Conservation (phyloP, 805 yeast species). For the Zygoascus tannicola region DNA sequence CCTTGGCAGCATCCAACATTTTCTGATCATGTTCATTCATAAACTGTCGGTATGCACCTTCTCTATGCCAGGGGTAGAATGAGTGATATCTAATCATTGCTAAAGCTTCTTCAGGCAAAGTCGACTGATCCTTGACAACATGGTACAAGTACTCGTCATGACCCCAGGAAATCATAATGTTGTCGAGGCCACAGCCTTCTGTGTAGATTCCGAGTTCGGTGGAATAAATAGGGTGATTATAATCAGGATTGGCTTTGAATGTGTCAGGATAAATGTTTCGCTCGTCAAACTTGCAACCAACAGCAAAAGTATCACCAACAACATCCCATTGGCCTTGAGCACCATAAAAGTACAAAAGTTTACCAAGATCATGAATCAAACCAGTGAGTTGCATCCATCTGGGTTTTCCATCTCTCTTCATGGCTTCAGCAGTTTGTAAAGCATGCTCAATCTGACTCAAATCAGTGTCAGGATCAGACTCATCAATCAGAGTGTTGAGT, state of each 20-base stretch:
- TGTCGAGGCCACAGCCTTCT: conserved; percentile 55
- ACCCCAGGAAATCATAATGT: conserved; percentile 70
- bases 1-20: conserved; percentile 54
- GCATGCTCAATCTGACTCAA: conserved; percentile 69
- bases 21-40: conserved; percentile 55
- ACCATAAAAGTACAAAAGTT: conserved; percentile 57
- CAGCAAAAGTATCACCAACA: conserved; percentile 71
- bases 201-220: conserved; percentile 60
- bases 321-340: conserved; percentile 76
- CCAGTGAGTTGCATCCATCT: conserved; percentile 73
- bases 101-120: conserved; percentile 53
- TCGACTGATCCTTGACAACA: conserved; percentile 54
- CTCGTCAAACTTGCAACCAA: conserved; percentile 56
- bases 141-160: conserved; percentile 75
- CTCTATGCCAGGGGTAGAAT: conserved; percentile 70
- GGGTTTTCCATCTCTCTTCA: conserved; percentile 56
- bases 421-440: conserved; percentile 67
- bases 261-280: conserved; percentile 53
- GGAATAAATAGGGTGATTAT: conserved; percentile 51
- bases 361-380: conserved; percentile 61
- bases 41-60: conserved; percentile 52
- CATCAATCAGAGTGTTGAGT: conserved; percentile 54
- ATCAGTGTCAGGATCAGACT: conserved; percentile 68
- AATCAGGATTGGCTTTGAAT: conserved; percentile 53
- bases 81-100: conserved; percentile 73